phyloP scores from a whole-genome alignment of 2,329 filamentous ascomycete species.

The Clonostachys byssicola region DNA sequence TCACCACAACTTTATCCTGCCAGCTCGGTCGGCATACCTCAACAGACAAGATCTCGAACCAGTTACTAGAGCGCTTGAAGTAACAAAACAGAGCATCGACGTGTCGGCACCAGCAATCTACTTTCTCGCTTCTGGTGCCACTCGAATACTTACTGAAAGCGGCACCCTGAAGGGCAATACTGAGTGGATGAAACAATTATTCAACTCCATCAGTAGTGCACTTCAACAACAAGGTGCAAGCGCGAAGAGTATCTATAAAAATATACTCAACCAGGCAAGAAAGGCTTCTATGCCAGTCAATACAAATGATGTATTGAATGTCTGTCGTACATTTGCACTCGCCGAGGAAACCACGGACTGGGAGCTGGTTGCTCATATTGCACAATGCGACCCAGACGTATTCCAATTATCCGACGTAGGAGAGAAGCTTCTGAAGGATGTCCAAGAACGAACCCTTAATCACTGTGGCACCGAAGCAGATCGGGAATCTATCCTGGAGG shows the following conservation, averaged over 20 bases:
- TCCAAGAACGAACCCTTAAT: slow-evolving; percentile 27
- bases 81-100: slow-evolving; percentile 25
- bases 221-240: slow-evolving; percentile 12
- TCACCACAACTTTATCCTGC: slow-evolving; percentile 45
- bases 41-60: slow-evolving; percentile 33
- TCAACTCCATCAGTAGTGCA: slow-evolving; percentile 13
- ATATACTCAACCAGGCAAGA: slow-evolving; percentile 22
- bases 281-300: slow-evolving; percentile 26
- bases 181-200: slow-evolving; percentile 30
- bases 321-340: slow-evolving; percentile 38
- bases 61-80: slow-evolving; percentile 32
- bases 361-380: slow-evolving; percentile 31
- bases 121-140: slow-evolving; percentile 26
- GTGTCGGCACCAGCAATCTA: slow-evolving; percentile 39
- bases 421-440: slow-evolving; percentile 27
- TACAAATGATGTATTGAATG: slow-evolving; percentile 29
- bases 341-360: slow-evolving; percentile 29
- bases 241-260: slow-evolving; percentile 13
- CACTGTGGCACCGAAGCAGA: slow-evolving; percentile 8
- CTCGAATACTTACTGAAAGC: slow-evolving; percentile 12
- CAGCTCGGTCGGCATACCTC: slow-evolving; percentile 42
- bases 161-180: slow-evolving; percentile 24
- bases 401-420: slow-evolving; percentile 36
- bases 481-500: slow-evolving; percentile 18
- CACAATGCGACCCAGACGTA: slow-evolving; percentile 40